A percentile compares a stretch with the other conserved stretches of the same genome.
Evolutionary conservation across 2,329 filamentous ascomycete genomes (phyloP).

Genomic region (Epichloe brachyelytri): DNA sequence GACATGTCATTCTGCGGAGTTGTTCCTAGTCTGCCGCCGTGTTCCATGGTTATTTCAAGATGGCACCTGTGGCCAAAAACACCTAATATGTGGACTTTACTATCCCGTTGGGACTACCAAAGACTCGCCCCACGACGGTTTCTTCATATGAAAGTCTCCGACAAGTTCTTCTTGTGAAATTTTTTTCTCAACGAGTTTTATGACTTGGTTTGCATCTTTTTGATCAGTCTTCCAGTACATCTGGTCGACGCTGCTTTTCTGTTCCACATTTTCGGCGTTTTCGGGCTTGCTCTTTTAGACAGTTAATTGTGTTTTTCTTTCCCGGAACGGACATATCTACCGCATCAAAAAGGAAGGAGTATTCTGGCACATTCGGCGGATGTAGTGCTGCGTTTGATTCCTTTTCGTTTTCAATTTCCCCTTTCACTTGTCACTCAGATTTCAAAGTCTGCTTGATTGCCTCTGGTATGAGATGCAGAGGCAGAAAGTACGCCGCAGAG

Average conservation of each 20-base stretch:
- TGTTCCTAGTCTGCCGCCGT: background rate
- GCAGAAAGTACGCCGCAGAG: background rate
- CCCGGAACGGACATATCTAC: background rate
- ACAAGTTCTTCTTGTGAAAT: background rate
- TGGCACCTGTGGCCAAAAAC: background rate
- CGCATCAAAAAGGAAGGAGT: constrained; percentile 2
- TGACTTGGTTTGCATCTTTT: constrained; percentile 7
- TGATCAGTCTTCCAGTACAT: constrained; percentile 1
- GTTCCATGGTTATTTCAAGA: background rate
- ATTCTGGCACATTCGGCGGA: constrained; percentile 5
- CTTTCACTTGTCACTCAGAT: background rate
- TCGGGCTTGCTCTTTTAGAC: constrained; percentile 7
- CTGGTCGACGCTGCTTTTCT: background rate
- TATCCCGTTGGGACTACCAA: background rate
- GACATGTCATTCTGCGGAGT: background rate
- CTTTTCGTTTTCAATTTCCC: background rate
- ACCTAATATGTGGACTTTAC: background rate
- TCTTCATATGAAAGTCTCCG: background rate
- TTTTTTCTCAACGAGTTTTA: constrained; percentile 7
- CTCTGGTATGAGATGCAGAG: background rate
- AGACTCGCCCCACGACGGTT: background rate
- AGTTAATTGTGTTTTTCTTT: constrained; percentile 1
- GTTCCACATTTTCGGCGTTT: constrained; percentile 11
- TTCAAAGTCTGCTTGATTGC: background rate
- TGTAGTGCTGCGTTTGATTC: constrained; percentile 1